Base-by-base conservation (phyloP, 1,284 basidiomycete genomes). In the Jaminaea rosea region DNA sequence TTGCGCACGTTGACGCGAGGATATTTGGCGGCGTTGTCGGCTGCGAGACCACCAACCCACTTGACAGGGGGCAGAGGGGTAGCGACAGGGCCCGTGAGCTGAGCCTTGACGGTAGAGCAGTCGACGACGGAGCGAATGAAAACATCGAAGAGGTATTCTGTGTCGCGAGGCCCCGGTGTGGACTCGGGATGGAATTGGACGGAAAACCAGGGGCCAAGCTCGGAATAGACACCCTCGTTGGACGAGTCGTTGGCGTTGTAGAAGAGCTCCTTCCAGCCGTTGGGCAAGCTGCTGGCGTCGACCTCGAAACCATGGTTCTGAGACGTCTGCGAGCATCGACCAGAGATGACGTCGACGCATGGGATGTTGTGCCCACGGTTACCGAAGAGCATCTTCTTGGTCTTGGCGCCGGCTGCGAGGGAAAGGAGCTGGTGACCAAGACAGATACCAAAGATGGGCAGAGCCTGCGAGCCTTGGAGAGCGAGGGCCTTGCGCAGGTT, bases 131-230 rank as follows among this genome's bases (percentile, higher is more conserved):
- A 88, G 75, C 86, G 82, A 69, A 98, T 83, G 80, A 99, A 99
- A 39, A 94, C 90, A 60, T 98, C 92, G 75, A 98, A 99, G 53
- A 99, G 80, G 79, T 96, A 98, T 76, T 98, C 94, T 53, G 94
- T 98, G 75, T 99, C 94, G 55, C 91, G 83, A 24, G 94, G 94
- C 36, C 94, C 94, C n/a, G 94, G 92, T 4, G 88, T 91, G 34
- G 89, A 93, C 76, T 99, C 94, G 32, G 94, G 94, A 76, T 99
- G 94, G 80, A 99, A 99, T 75, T 98, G 94, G n/a, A 98, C 93
- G 36, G 90, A 94, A 78, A 98, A 98, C 80, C 88, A 94, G 1
- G 93, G 93, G 28, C 59, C 65, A 72, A 84, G 82, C 60, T 85
- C 84, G 47, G 55, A 70, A 78, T 91, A 94, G 69, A 98, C 94